Evolutionary conservation across 1,284 basidiomycete genomes (phyloP), one percentile per base, ranked within the genome.

Genomic region (Rhodotorula sp.): DNA sequence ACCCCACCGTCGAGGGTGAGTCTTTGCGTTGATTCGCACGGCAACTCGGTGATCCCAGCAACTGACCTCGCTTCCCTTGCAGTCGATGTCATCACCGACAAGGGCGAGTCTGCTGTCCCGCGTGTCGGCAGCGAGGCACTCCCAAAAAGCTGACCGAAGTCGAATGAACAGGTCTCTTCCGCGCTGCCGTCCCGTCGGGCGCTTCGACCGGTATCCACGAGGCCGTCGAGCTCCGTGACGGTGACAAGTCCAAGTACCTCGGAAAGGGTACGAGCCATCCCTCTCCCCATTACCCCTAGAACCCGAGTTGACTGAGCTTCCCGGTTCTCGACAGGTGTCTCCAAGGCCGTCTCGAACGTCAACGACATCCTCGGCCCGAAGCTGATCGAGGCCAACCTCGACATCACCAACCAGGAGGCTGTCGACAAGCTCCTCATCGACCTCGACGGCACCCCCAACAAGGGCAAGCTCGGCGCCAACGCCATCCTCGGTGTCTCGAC

Each of bases 401-500:
- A 87, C 70, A 93, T 97, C 81, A 94, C 92, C 77, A 84, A 90
- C 77, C 97, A 99, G 84, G 95, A 93, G 85, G 93, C 95, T 79
- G 88, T 99, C 79, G 97, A 99, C 81, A 92, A 97, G 84, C 91
- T 99, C 85, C 87, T 99, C 81, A 95, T 98, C 88, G 95, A 98
- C 86, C 88, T 94, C 80, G 95, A 99, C 81, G 94, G 93, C 71
- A 94, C 94, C 70, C 85, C 92, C 77, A 99, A 99, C 90, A 99
- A 99, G 88, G 93, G 93, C 83, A 97, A 97, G 84, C 90, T 98
- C 80, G 97, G 97, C 79, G 97, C 97, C 74, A 99, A 99, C 84
- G 97, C 97, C 81, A 97, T 99, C 83, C 92, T 99, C 73, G 97
- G 94, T 84, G 93, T 99, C 79, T 97, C 93, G 75, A 98, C 98